Evolutionary conservation across 345 rosid genomes (phyloP).

Genomic region (Euphorbia lathyris): DNA sequence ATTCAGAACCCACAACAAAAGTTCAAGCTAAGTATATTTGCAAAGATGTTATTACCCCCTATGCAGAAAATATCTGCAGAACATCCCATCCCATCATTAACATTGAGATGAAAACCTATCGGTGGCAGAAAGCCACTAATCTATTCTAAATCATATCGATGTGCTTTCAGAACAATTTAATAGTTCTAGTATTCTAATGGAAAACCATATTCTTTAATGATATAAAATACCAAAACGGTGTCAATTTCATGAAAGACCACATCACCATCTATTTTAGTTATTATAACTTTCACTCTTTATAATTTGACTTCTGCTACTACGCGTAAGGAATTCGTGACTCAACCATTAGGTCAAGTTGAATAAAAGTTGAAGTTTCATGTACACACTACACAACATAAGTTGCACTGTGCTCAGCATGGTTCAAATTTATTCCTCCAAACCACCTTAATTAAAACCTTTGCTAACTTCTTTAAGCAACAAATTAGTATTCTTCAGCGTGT

Average conservation of each 20-base stretch:
- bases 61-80: background rate
- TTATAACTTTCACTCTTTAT: background rate
- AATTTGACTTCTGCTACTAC: conserved; percentile 1
- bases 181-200: background rate
- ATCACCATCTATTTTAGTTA: background rate
- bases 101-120: background rate
- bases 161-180: background rate
- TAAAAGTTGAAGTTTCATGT: background rate
- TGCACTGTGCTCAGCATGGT: background rate
- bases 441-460: background rate
- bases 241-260: background rate
- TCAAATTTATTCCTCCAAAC: background rate
- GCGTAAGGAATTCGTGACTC: background rate
- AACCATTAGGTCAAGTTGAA: background rate
- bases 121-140: background rate
- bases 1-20: background rate
- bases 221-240: background rate
- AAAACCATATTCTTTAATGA: background rate
- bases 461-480: background rate
- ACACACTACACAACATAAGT: background rate
- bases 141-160: background rate
- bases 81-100: background rate
- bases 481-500: background rate
- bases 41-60: background rate
- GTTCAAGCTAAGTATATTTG: background rate